Base-by-base conservation (phyloP, 768 basidiomycete genomes). In the Termitomyces sp. region DNA sequence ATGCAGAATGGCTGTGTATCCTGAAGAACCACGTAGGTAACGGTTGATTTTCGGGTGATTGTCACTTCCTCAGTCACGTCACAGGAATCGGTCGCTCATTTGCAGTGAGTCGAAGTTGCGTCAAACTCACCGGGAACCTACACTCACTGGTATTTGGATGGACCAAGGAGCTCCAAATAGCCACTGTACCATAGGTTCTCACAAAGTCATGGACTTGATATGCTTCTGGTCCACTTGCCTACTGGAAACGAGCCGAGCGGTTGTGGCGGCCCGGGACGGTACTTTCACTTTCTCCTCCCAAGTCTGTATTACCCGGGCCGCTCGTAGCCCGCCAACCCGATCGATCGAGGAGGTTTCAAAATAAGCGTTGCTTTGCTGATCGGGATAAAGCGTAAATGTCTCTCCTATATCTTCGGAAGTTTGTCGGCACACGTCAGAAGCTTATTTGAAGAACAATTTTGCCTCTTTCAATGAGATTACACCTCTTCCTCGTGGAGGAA, bases 351-450 rank as follows among this genome's bases (percentile, higher is more conserved):
- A 59, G 44, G 56, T 12, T 39, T 62, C 59, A 63, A 71, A 71
- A 70, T 71, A 72, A 71, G 71, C 71, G 8, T 48, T 43, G 54
- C 65, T 68, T 60, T 61, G 41, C 64, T 62, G 56, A 64, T 59
- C 60, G 57, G 9, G 31, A 26, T 43, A 55, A 46, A 44, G n/a
- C 31, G 16, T 36, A 34, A 55, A 43, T 5, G 5, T 27, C 31
- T 18, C 12, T 27, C 31, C 34, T 18, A 37, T n/a, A 34, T 48
- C 6, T 20, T 51, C 50, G 36, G 50, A 3, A 39, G 16, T 26
- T 51, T 39, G 36, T 51, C 50, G 50, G 50, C 5, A 18, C 27
- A 47, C 2, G 13, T 13, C 2, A 0, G 18, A 39, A 18, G 3
- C 37, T 39, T 39, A 46, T 46, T 53, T 55, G 57, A 9, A n/a